phyloP scores from a whole-genome alignment of 192 early-diverging fungal species.

The Podila horticola region DNA sequence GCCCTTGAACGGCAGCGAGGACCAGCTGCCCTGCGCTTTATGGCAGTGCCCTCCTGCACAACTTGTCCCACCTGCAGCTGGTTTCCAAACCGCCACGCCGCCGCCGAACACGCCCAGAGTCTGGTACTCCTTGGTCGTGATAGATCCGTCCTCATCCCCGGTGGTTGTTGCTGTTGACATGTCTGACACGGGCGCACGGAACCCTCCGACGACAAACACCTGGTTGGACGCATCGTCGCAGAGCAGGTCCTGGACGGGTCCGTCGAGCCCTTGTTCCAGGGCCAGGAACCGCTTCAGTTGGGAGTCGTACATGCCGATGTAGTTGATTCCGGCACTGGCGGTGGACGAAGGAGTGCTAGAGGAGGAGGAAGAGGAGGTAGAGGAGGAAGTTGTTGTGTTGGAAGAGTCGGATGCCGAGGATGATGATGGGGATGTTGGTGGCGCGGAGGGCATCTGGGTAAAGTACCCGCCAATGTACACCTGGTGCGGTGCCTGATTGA shows the following conservation, averaged over 20 bases:
- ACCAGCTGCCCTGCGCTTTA: slow-evolving; percentile 56
- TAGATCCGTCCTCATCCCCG: neutral
- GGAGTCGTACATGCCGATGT: slow-evolving; percentile 43
- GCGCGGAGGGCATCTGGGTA: slow-evolving; percentile 11
- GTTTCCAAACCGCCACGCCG: slow-evolving; percentile 39
- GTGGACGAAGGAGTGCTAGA: too few relatives aligned
- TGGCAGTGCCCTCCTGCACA: neutral
- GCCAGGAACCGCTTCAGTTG: slow-evolving; percentile 27
- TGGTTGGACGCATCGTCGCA: slow-evolving; percentile 41
- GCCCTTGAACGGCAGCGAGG: slow-evolving; percentile 70
- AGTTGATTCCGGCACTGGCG: slow-evolving; percentile 13
- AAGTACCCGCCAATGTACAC: slow-evolving; percentile 45
- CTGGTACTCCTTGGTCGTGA: slow-evolving; percentile 8
- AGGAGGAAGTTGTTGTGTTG: neutral
- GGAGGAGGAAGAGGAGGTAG: too few relatives aligned
- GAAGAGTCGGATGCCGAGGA: neutral
- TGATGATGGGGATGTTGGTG: neutral
- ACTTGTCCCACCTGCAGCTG: neutral
- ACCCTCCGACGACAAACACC: slow-evolving; percentile 49
- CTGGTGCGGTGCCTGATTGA: slow-evolving; percentile 31
- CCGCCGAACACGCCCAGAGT: slow-evolving; percentile 33
- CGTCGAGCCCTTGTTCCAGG: slow-evolving; percentile 46
- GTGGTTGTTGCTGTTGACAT: neutral
- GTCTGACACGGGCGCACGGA: slow-evolving; percentile 29
- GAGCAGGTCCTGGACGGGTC: slow-evolving; percentile 37